Evolutionary conservation across 345 rosid genomes (phyloP).

Genomic region (Melaleuca alternifolia): DNA sequence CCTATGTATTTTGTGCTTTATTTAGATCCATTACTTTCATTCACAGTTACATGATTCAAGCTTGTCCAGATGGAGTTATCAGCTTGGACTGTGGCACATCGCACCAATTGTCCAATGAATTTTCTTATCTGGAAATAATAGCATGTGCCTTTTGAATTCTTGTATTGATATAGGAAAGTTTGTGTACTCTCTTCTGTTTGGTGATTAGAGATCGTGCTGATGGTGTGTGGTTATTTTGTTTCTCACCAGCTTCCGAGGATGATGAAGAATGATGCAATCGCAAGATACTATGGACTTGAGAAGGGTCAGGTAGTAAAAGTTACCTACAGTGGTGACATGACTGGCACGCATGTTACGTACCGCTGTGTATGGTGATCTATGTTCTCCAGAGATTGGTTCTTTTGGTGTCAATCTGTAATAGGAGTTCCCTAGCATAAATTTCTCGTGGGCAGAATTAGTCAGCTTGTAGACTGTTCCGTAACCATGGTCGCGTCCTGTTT

Average conservation of each 20-base stretch:
- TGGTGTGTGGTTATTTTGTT: background rate
- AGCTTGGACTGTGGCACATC: background rate
- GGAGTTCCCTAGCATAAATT: background rate
- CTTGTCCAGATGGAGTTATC: background rate
- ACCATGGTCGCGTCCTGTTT: background rate
- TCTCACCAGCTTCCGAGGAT: constrained; percentile 54
- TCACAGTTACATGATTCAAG: background rate
- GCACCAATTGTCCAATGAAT: background rate
- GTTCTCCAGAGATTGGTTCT: background rate
- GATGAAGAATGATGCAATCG: constrained; percentile 39
- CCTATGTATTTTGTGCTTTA: background rate
- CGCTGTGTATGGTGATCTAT: constrained; percentile 35
- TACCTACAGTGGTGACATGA: constrained; percentile 31
- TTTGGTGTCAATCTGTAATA: background rate
- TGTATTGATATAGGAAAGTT: background rate
- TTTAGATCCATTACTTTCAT: background rate
- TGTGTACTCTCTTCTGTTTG: background rate
- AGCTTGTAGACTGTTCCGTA: background rate
- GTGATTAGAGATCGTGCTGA: background rate
- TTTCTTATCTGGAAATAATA: background rate
- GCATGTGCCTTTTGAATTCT: background rate
- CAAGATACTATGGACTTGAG: constrained; percentile 55
- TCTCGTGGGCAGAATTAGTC: background rate
- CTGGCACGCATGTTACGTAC: constrained; percentile 32
- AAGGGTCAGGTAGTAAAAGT: constrained; percentile 66